A percentile compares a stretch with the other conserved stretches of the same genome.
Conservation (phyloP, 2,329 filamentous ascomycete genomes). For the Exophiala dermatitidis region DNA sequence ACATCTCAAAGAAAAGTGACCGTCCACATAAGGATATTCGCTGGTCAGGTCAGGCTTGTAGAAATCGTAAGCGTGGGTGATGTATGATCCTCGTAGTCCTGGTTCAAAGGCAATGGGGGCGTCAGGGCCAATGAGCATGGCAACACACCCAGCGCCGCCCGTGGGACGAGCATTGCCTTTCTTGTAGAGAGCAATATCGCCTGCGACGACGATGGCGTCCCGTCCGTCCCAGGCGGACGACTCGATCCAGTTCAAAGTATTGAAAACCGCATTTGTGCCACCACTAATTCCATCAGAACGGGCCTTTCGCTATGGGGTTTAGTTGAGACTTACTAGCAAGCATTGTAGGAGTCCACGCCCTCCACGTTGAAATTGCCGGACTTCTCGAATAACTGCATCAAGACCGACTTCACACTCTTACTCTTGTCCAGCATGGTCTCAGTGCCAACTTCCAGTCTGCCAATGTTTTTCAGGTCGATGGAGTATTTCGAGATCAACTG, state of each 20-base stretch:
- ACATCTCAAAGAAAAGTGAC: slow-evolving; percentile 74
- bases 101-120: slow-evolving; percentile 71
- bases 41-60: slow-evolving; percentile 84
- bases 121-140: slow-evolving; percentile 70
- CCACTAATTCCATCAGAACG: slow-evolving; percentile 38
- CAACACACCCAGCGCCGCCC: slow-evolving; percentile 71
- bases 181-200: slow-evolving; percentile 78
- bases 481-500: slow-evolving; percentile 76
- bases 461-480: slow-evolving; percentile 69
- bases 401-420: slow-evolving; percentile 80
- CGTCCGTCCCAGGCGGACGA: slow-evolving; percentile 81
- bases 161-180: slow-evolving; percentile 76
- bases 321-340: slow-evolving; percentile 53
- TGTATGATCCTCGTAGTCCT: slow-evolving; percentile 70
- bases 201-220: slow-evolving; percentile 70
- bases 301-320: background rate
- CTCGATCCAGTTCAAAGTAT: slow-evolving; percentile 77
- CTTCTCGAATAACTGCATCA: slow-evolving; percentile 74
- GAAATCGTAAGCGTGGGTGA: slow-evolving; percentile 81
- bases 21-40: slow-evolving; percentile 81
- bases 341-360: slow-evolving; percentile 75
- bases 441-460: slow-evolving; percentile 75
- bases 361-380: slow-evolving; percentile 73
- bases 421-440: slow-evolving; percentile 84
- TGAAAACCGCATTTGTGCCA: slow-evolving; percentile 77